A percentile compares a stretch with the other conserved stretches of the same genome.
Conservation (phyloP, 2,329 filamentous ascomycete genomes). For the Exophiala calicioides region DNA sequence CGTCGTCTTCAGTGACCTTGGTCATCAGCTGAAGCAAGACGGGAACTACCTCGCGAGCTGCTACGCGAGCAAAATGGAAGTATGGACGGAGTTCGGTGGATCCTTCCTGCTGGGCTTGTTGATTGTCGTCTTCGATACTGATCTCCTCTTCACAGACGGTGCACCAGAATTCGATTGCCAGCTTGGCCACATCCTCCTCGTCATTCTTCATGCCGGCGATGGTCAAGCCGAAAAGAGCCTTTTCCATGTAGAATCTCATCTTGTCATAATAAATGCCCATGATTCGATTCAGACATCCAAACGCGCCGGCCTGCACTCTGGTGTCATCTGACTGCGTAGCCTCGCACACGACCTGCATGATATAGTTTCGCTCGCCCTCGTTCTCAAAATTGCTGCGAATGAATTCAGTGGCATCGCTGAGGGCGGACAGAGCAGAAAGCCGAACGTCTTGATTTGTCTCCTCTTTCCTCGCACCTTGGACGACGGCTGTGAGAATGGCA, state of each 20-base stretch:
- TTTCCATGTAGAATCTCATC: conserved; percentile 99
- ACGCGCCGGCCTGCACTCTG: conserved; percentile 91
- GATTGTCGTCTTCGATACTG: conserved; percentile 95
- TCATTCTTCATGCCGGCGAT: conserved; percentile 98
- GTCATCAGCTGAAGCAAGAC: conserved; percentile 85
- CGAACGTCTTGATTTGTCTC: conserved; percentile 90
- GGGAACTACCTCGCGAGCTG: conserved; percentile 89
- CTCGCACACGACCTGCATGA: conserved; percentile 99
- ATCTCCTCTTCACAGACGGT: conserved; percentile 99
- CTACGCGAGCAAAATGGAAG: conserved; percentile 93
- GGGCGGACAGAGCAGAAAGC: conserved; percentile 85
- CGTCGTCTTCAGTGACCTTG: conserved; percentile 95
- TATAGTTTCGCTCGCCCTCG: conserved; percentile 98
- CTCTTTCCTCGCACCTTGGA: conserved; percentile 95
- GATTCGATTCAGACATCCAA: conserved; percentile 96
- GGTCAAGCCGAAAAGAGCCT: conserved; percentile 94
- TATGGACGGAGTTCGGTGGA: conserved; percentile 84
- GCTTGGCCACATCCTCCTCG: conserved; percentile 96
- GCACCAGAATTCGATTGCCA: conserved; percentile 99
- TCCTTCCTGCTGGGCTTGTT: conserved; percentile 69
- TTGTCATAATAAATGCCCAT: conserved; percentile 99
- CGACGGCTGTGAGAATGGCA: conserved; percentile 94
- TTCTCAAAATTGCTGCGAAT: conserved; percentile 98
- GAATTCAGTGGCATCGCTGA: conserved; percentile 96
- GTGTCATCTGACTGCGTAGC: conserved; percentile 91